These are phyloP conservation scores for Diaporthe citri DNA, from an alignment of 2,329 filamentous ascomycete genomes.

Conservation along the genomic window DNA sequence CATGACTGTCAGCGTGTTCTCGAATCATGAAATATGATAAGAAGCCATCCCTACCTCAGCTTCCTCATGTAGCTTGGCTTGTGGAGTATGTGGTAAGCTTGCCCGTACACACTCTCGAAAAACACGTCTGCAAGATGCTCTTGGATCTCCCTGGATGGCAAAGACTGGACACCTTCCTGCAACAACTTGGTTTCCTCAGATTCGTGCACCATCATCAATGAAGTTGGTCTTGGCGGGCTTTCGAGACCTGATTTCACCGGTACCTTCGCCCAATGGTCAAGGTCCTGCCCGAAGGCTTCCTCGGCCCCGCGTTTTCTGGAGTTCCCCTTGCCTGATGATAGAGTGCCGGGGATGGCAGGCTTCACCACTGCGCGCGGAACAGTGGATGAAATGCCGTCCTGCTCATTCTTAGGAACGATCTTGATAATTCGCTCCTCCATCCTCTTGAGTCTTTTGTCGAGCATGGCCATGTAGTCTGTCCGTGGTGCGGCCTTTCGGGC, in stretches of 20 bases:
- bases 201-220: slow-evolving; percentile 68
- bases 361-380: slow-evolving; percentile 88
- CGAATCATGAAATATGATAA: slow-evolving; percentile 16
- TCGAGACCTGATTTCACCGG: slow-evolving; percentile 64
- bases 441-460: slow-evolving; percentile 93
- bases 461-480: slow-evolving; percentile 99
- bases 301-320: slow-evolving; percentile 86
- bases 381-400: slow-evolving; percentile 71
- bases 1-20: slow-evolving; percentile 40
- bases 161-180: slow-evolving; percentile 82
- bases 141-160: slow-evolving; percentile 89
- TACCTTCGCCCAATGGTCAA: slow-evolving; percentile 83
- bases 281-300: slow-evolving; percentile 85
- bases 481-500: slow-evolving; percentile 92
- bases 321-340: slow-evolving; percentile 63
- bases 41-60: slow-evolving; percentile 66
- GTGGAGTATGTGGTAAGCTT: slow-evolving; percentile 93
- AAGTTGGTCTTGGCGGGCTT: slow-evolving; percentile 63
- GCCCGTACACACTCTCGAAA: slow-evolving; percentile 95
- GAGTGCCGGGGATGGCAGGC: slow-evolving; percentile 74
- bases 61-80: slow-evolving; percentile 98
- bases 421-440: slow-evolving; percentile 99
- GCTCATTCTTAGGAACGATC: slow-evolving; percentile 88
- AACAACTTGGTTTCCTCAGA: slow-evolving; percentile 82
- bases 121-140: slow-evolving; percentile 95